Evolutionary conservation across 163 green algal genomes (phyloP).

Genomic region (Volvox carteri): DNA sequence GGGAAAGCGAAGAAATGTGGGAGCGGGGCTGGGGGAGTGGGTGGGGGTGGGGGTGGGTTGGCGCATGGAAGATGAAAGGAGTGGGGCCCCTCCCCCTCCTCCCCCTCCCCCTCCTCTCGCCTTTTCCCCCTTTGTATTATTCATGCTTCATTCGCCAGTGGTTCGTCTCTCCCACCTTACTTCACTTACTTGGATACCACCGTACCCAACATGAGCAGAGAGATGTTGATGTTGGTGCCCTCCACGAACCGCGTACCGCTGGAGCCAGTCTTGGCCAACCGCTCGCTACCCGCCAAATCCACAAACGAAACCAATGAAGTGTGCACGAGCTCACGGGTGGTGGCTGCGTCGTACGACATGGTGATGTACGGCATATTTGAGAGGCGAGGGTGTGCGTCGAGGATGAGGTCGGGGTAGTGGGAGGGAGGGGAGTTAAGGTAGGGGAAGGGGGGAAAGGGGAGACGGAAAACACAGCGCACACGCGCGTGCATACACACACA

Average conservation of each 20-base stretch:
- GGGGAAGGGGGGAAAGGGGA: neutral
- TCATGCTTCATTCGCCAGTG: no score
- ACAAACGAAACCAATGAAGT: conserved; percentile 83
- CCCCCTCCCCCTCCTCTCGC: neutral
- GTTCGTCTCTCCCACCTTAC: neutral
- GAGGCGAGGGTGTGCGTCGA: neutral
- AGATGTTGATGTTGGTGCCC: conserved; percentile 74
- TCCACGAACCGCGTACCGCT: conserved; percentile 69
- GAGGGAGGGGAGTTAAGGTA: neutral
- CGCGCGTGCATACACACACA: neutral
- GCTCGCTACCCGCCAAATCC: conserved; percentile 87
- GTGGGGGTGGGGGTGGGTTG: neutral
- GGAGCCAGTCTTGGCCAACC: conserved; percentile 76
- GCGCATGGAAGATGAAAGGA: no score
- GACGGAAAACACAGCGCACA: no score
- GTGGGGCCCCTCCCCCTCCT: neutral
- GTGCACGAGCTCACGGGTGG: conserved; percentile 26
- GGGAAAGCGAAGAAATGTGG: no score
- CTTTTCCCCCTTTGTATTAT: neutral
- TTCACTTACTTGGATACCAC: conserved; percentile 64
- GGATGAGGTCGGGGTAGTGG: neutral
- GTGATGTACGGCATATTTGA: neutral
- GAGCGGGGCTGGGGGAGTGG: neutral
- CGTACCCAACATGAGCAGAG: conserved; percentile 75
- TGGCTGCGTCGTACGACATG: no score